Evolutionary conservation across 2,329 filamentous ascomycete genomes (phyloP).

Genomic region (Neonectria sp.): DNA sequence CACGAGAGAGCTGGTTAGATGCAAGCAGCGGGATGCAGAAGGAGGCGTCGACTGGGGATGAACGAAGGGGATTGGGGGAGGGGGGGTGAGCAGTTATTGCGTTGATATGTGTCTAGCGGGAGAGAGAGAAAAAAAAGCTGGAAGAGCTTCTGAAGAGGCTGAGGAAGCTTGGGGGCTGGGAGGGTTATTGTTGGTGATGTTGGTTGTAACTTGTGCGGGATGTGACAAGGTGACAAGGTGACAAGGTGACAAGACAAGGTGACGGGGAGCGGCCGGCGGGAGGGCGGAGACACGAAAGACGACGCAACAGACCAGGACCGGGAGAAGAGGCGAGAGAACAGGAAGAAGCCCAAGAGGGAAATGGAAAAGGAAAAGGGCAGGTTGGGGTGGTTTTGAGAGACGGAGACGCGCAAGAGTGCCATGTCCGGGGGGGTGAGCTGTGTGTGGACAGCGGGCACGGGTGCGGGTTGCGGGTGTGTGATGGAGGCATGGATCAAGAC

Average conservation of each 20-base stretch:
- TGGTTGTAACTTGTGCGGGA: constrained; percentile 27
- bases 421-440: constrained; percentile 19
- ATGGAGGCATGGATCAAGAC: constrained; percentile 37
- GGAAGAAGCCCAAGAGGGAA: constrained; percentile 46
- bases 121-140: constrained; percentile 15
- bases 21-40: constrained; percentile 32
- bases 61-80: constrained; percentile 4
- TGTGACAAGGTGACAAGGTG: constrained; percentile 28
- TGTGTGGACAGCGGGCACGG: constrained; percentile 39
- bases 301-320: constrained; percentile 20
- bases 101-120: constrained; percentile 18
- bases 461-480: constrained; percentile 51
- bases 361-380: constrained; percentile 44
- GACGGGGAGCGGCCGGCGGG: constrained; percentile 18
- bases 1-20: constrained; percentile 19
- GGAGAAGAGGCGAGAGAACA: constrained; percentile 43
- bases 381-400: constrained; percentile 48
- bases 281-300: constrained; percentile 30
- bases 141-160: constrained; percentile 24
- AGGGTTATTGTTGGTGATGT: constrained; percentile 37
- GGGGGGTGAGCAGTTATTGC: constrained; percentile 24
- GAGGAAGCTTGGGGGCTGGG: constrained; percentile 34
- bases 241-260: constrained; percentile 43
- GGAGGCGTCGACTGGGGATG: constrained; percentile 27
- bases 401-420: constrained; percentile 39